Base-by-base conservation (phyloP, 2,329 filamentous ascomycete genomes). In the Phoma herbarum region DNA sequence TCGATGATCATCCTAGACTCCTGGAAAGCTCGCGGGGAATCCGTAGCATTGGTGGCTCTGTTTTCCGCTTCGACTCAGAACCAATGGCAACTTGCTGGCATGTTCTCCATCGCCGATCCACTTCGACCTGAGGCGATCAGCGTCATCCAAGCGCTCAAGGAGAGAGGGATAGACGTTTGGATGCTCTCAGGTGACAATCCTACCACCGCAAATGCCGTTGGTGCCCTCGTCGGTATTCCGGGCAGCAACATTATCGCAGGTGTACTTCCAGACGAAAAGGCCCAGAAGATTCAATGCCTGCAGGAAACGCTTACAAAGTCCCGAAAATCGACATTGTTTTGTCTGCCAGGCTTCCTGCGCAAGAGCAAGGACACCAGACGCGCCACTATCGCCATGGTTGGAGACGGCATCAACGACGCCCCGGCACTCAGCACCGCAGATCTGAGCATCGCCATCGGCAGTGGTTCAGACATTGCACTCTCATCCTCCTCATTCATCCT, bases 171-270 rank as follows among this genome's bases (percentile, higher is more conserved):
- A 45, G 85, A 88, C 29, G 90, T 96, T 4, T 97, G 90, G 87
- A 96, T 97, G 92, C 88, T 97, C 35, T 96, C 92, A 0, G 93
- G 93, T 28, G 93, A 97, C 80, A 97, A 97, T 71, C 80, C 82
- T n/a, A 88, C 82, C n/a, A 97, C 93, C 0, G 93, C 93, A 2
- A 82, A 84, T 20, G 92, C 92, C 0, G 91, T 97, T 2, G 93
- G 90, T 1, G 79, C 83, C 2, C 86, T 86, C 69, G 83, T 97
- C 18, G 91, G 91, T 22, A 97, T 97, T 63, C 84, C 87, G 0
- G 70, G 82, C 0, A 79, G 82, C 53, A 91, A 96, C 72, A 89
- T 97, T 64, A 90, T 96, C 62, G 92, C 93, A 11, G 92, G 92
- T 63, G 92, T 97, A 4, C 85, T 97, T 11, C 93, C 94, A 0